Evolutionary conservation across 495 filamentous ascomycete genomes (phyloP).

Genomic region (Podospora pseudocomata): DNA sequence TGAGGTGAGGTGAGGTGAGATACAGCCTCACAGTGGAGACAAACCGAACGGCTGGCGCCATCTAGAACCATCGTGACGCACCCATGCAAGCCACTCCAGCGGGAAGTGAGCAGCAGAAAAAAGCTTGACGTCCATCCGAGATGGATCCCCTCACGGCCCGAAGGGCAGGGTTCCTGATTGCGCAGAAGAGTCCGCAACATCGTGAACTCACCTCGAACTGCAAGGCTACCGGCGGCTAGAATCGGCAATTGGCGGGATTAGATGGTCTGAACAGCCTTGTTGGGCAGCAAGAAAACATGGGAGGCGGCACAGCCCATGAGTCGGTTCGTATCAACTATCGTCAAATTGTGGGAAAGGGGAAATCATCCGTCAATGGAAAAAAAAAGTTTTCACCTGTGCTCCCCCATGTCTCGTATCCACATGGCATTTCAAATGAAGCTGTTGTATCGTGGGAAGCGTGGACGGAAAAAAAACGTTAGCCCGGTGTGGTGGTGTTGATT

Average conservation of each 20-base stretch:
- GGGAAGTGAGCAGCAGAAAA: conserved; percentile 2
- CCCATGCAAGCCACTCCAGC: conserved; percentile 11
- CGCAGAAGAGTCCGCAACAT: background rate
- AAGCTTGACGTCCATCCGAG: conserved; percentile 3
- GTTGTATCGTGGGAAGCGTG: background rate
- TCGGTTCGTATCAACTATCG: background rate
- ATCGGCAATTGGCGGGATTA: conserved; percentile 15
- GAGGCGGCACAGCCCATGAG: background rate
- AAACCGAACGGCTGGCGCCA: background rate
- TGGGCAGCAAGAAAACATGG: conserved; percentile 7
- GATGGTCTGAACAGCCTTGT: conserved; percentile 5
- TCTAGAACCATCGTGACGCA: conserved; percentile 13
- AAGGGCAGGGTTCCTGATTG: background rate
- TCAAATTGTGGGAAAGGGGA: background rate
- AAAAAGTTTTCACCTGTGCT: conserved; percentile 14
- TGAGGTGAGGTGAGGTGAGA: background rate
- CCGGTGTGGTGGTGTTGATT: background rate
- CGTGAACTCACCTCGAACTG: background rate
- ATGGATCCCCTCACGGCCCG: conserved; percentile 1
- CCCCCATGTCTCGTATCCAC: conserved; percentile 2
- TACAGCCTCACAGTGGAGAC: background rate
- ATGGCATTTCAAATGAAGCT: background rate
- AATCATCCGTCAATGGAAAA: background rate
- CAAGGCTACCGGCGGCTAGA: conserved; percentile 12
- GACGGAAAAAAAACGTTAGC: background rate